Base-by-base conservation (phyloP, 1,284 basidiomycete species). In the Pseudozyma thailandica region DNA sequence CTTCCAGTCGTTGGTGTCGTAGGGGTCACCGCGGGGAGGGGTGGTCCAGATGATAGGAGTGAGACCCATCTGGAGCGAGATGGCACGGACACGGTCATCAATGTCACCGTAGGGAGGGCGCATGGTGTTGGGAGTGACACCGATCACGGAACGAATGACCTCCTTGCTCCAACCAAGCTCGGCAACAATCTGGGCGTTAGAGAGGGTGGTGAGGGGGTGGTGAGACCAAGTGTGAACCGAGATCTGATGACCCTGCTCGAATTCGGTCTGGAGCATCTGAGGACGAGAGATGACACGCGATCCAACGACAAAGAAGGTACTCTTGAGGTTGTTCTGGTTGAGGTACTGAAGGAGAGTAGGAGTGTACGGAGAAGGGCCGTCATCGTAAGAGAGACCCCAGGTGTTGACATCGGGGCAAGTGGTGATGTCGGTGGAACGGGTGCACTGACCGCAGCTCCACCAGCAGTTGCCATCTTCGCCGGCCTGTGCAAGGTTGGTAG, bases 231-330 rank as follows among this genome's bases (percentile, higher is more conserved):
- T 87, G 82, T 77, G 69, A 57, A 77, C 69, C 64, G 68, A 63
- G 23, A 62, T 65, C 69, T 75, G 73, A 70, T 74, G 69, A 43
- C 76, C 93, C 90, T 51, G 86, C 89, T 93, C 90, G 85, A 93
- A 93, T 82, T 94, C 92, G 68, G 90, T 89, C 48, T 91, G 85
- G 20, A 96, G 87, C 74, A 93, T 88, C 16, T 86, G 81, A 6
- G 93, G 91, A 57, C 89, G 87, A 62, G 92, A 90, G 68, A 95
- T 87, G 69, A 91, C 90, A 72, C 94, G 91, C 28, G 92, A 94
- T 52, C 93, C 93, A 20, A 96, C 90, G 45, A 93, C 89, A 85
- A 95, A 97, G 87, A 97, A 96, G 3, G 94, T 96, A 6, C 93
- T 88, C 21, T 85, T 86, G 73, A 95, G 79, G 54, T 89, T 84